A percentile compares a stretch with the other conserved stretches of the same genome.
These are phyloP conservation scores for Danielozyma ontarioensis DNA, from an alignment of 805 yeast genomes.

Conservation along the genomic window DNA sequence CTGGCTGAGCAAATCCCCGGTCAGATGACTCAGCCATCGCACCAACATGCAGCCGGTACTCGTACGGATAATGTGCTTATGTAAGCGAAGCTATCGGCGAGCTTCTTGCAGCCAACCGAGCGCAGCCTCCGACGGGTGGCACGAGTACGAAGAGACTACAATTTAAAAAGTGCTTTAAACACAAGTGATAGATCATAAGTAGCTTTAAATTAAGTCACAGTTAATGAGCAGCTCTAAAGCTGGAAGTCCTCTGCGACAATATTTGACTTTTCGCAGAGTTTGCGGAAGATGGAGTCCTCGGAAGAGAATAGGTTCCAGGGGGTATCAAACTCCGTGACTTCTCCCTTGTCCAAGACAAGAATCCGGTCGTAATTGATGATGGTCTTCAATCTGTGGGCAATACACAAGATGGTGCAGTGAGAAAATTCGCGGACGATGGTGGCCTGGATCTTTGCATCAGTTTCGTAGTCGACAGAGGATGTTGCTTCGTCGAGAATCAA, in stretches of 20 bases:
- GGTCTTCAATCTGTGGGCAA: conserved; percentile 36
- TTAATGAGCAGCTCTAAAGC: too few species aligned
- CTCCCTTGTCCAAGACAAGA: conserved; percentile 30
- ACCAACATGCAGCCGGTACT: too few species aligned
- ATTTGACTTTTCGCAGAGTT: conserved; percentile 34
- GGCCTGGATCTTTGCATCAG: conserved; percentile 31
- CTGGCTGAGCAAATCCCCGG: too few species aligned
- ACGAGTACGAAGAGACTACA: too few species aligned
- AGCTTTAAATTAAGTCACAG: too few species aligned
- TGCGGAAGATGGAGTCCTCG: conserved; percentile 21
- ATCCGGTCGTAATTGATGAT: conserved; percentile 31
- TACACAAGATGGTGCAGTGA: conserved; percentile 31
- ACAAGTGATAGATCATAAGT: too few species aligned
- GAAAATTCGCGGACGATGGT: conserved; percentile 27
- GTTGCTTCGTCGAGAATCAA: conserved; percentile 37
- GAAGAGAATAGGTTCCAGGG: conserved; percentile 28
- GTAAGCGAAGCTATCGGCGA: too few species aligned
- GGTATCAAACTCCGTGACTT: conserved; percentile 27
- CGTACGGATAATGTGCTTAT: too few species aligned
- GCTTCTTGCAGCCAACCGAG: too few species aligned
- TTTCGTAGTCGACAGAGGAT: conserved; percentile 34
- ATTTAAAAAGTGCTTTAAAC: too few species aligned
- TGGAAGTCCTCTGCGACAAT: conserved; percentile 24
- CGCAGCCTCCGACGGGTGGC: too few species aligned
- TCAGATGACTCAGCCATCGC: too few species aligned